Evolutionary conservation across 805 yeast genomes (phyloP), one percentile per base, ranked within the genome.

Genomic region (Kodamaea hsintzibuensis): DNA sequence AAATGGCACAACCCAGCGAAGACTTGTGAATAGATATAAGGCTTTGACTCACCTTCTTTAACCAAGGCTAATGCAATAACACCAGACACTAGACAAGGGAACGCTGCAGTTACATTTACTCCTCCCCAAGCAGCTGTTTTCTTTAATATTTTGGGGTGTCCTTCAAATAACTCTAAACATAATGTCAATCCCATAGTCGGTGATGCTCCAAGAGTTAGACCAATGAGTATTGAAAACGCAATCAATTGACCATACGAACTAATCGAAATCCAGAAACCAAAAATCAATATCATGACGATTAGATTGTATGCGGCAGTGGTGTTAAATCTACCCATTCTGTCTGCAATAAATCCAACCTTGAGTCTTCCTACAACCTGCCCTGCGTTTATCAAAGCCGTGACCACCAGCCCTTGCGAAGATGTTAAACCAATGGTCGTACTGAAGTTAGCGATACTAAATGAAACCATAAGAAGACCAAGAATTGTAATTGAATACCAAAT

Each of bases 11-110:
- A 60, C 2, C 88, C 89, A 5, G 83, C 78, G 63, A 83, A 84
- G 1, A 84, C 72, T 60, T 85, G 90, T 1, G 86, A 77, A 59
- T 85, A 78, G 33, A 80, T 66, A 59, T 79, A 86, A 2, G 89
- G 88, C 14, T 59, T 56, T 3, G 53, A 7, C 8, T 40, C 18
- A 1, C 18, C 3, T 19, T 52, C 30, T 9, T 17, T 14, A 8
- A 27, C 43, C 8, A 83, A 62, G 2, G 82, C 75, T 53, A 84
- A 76, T 0, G 83, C 87, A 50, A 83, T 77, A 5, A 82, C 76
- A 66, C 84, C 88, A 3, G 82, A 71, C 1, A 77, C 74, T 25
- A 84, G 64, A 7, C 77, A 64, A 22, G 72, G 63, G 3, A 66
- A 42, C 7, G 66, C 55, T 5, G 64, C 71, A 5, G 67, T 55